Base-by-base conservation (phyloP, 2,329 filamentous ascomycete species). In the Penicillium sp. region DNA sequence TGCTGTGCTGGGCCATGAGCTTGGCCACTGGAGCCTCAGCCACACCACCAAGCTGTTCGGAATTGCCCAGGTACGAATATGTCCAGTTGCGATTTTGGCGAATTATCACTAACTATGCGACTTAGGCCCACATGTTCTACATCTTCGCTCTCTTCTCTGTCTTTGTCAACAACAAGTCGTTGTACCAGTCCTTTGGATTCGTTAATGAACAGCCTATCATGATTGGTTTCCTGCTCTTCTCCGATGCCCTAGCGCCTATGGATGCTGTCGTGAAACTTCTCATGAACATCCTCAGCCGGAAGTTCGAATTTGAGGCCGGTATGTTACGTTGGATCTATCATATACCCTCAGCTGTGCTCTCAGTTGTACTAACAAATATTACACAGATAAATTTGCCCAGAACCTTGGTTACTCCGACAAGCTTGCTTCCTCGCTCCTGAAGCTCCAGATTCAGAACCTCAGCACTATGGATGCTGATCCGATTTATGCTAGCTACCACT, bases 391-490 rank as follows among this genome's bases (percentile, higher is more conserved):
- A 22, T 99, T 99, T 72, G 94, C 93, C 55, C 83, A 87, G 65
- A 82, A 87, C 47, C 86, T 97, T 10, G 94, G 94, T 50, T 97
- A 93, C 77, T 85, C 88, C 50, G 79, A 84, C 43, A 87, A 97
- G 74, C 86, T 99, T 50, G 91, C 92, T 41, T 82, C 85, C 60
- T 94, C 91, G 22, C 84, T 99, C 61, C 91, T 99, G 78, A 97
- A 97, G 80, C 88, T 99, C 50, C 95, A 99, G 78, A 91, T 97
- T 69, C 92, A 97, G 80, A 99, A 99, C 73, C 82, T 99, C 64
- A 96, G 91, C 76, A 95, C 90, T 59, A 97, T 99, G 93, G 94
- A 99, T 68, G 94, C 94, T 28, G 95, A 99, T 77, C 96, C 90
- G 89, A 86, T 97, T 84, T 99, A 96, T 76, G 94, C 94, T 51